A percentile compares a stretch with the other conserved stretches of the same genome.
These are phyloP conservation scores for Fragaria vesca DNA, from an alignment of 306 rosid genomes.

Conservation along the genomic window DNA sequence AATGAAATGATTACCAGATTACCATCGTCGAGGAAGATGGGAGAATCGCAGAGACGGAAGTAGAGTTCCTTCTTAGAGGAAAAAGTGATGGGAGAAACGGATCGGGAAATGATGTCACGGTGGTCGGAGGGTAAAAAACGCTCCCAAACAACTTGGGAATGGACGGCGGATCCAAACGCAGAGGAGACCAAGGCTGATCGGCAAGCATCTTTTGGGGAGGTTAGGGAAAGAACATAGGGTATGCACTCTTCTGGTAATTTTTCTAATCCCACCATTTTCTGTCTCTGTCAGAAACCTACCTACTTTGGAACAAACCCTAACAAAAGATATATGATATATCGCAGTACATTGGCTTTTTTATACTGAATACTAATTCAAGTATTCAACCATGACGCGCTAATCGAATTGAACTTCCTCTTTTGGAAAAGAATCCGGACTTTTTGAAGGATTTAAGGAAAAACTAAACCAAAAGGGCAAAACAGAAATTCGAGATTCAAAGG, in stretches of 20 bases:
- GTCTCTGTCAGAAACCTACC: not conserved
- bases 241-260: not conserved
- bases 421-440: no score
- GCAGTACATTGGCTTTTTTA: no score
- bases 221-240: not conserved
- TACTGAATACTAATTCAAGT: no score
- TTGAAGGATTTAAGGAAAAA: no score
- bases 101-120: not conserved
- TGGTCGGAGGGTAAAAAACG: not conserved
- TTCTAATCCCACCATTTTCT: not conserved
- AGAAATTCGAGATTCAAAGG: no score
- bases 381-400: no score
- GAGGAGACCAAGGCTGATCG: not conserved
- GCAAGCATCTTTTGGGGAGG: conserved; percentile 1
- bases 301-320: not conserved
- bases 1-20: not conserved
- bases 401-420: no score
- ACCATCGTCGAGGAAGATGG: conserved; percentile 10
- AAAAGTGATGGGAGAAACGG: not conserved
- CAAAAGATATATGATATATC: no score
- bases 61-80: not conserved
- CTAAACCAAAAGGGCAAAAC: no score
- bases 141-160: not conserved
- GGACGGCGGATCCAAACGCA: not conserved
- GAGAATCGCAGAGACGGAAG: not conserved